Conservation (phyloP, 305 asterid genomes). For the Rubia balearica region DNA sequence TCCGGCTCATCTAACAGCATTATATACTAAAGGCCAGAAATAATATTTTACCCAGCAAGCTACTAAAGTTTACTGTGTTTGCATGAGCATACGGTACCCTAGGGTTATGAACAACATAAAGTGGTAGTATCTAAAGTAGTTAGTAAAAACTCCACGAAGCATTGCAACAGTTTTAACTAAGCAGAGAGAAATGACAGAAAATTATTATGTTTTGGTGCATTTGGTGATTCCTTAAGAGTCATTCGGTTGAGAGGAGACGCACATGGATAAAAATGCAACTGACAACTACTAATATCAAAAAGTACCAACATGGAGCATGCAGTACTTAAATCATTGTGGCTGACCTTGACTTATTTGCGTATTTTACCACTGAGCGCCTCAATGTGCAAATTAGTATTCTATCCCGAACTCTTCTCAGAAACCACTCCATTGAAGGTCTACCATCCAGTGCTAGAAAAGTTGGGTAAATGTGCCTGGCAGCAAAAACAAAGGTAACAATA, state of each 20-base stretch:
- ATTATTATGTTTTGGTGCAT: background rate
- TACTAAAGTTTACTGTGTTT: background rate
- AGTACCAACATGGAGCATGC: background rate
- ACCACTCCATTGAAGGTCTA: conserved; percentile 62
- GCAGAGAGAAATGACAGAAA: background rate
- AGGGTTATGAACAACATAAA: background rate
- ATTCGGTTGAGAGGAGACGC: background rate
- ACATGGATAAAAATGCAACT: too few species aligned
- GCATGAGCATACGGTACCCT: background rate
- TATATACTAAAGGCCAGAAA: background rate
- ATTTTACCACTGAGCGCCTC: conserved; percentile 55
- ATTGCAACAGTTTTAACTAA: background rate
- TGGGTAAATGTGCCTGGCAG: conserved; percentile 45
- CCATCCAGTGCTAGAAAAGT: conserved; percentile 32
- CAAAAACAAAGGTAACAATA: background rate
- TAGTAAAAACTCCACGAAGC: background rate
- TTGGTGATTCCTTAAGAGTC: background rate
- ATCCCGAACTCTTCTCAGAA: conserved; percentile 74
- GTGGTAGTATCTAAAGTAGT: background rate
- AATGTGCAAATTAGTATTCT: conserved; percentile 60
- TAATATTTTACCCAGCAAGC: background rate
- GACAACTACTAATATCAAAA: background rate
- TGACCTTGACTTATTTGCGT: conserved; percentile 69
- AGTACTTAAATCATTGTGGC: conserved; percentile 4
- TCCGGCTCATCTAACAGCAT: background rate